phyloP scores from a whole-genome alignment of 305 asterid genomes.

The Euphrasia arctica region DNA sequence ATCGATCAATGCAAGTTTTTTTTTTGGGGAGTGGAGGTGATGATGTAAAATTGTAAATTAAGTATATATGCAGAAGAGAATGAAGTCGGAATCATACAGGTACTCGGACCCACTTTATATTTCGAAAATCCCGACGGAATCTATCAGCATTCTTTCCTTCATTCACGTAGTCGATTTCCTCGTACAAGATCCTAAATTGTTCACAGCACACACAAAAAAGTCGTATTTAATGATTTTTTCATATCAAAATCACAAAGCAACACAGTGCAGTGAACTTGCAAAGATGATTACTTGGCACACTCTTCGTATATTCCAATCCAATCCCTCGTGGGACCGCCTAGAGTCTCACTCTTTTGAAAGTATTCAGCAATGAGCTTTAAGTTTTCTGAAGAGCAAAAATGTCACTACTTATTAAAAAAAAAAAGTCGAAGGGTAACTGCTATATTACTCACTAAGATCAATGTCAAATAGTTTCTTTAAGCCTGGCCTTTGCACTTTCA shows the following conservation, averaged over 20 bases:
- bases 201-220: conserved; percentile 11
- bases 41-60: not conserved
- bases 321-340: conserved; percentile 90
- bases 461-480: conserved; percentile 85
- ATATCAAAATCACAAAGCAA: not conserved
- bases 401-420: not conserved
- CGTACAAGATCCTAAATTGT: conserved; percentile 76
- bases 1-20: too few relatives aligned
- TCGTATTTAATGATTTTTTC: conserved; percentile 10
- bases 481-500: conserved; percentile 97
- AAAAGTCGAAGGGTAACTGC: not conserved
- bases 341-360: conserved; percentile 85
- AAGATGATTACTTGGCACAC: conserved; percentile 69
- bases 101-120: conserved; percentile 96
- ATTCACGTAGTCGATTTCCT: conserved; percentile 91
- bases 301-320: conserved; percentile 95
- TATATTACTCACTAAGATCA: conserved; percentile 67
- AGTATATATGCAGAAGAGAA: not conserved
- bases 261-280: not conserved
- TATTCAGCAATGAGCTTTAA: conserved; percentile 83
- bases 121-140: conserved; percentile 92
- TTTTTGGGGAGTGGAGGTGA: too few relatives aligned
- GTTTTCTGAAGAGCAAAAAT: conserved; percentile 50
- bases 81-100: conserved; percentile 75
- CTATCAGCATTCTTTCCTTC: conserved; percentile 99